Evolutionary conservation across 1,284 basidiomycete genomes (phyloP), one percentile per base, ranked within the genome.

Genomic region (Rhizoctonia solani): DNA sequence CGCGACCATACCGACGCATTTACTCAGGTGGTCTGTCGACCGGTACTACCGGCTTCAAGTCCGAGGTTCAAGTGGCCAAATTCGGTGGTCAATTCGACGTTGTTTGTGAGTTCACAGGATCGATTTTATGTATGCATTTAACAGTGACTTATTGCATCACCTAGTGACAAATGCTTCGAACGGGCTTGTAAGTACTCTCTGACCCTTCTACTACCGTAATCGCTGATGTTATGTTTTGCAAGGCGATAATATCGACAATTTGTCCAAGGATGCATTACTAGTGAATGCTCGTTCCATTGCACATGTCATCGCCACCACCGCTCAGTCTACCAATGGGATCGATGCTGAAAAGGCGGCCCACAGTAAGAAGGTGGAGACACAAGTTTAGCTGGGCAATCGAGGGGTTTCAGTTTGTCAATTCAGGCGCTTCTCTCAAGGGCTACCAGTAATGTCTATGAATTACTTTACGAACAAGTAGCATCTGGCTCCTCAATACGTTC

Each of bases 181-280:
- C 39, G 29, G 19, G 55, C 55, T 25, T 59, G 55, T 59, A 29
- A 44, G 55, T 47, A 21, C n/a, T n/a, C n/a, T n/a, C 25, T 19
- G 14, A 46, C 37, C 19, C 47, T 29, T 47, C 23, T 23, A 23
- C 14, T 25, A 6, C 6, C 16, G 30, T 19, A 13, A 21, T 30
- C 11, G 46, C 25, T 46, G 27, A 65, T 27, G 19, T 34, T 44
- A 21, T 13, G 9, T 21, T n/a, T 42, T 14, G 16, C 13, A 11
- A 54, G 59, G 59, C 37, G 59, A 65, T 23, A 65, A 46, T n/a
- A 65, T 65, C 19, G 27, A 52, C 59, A 65, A 65, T 49, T 41
- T 65, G 11, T 46, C 47, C 19, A 32, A 52, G 14, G 52, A 65
- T 42, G 59, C 59, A 13, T 52, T 52, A 34, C 34, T 65, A 5